Evolutionary conservation across 176 grass and related monocot species (phyloP), one percentile per base, ranked within the genome.

Genomic region (Raddia distichophylla): DNA sequence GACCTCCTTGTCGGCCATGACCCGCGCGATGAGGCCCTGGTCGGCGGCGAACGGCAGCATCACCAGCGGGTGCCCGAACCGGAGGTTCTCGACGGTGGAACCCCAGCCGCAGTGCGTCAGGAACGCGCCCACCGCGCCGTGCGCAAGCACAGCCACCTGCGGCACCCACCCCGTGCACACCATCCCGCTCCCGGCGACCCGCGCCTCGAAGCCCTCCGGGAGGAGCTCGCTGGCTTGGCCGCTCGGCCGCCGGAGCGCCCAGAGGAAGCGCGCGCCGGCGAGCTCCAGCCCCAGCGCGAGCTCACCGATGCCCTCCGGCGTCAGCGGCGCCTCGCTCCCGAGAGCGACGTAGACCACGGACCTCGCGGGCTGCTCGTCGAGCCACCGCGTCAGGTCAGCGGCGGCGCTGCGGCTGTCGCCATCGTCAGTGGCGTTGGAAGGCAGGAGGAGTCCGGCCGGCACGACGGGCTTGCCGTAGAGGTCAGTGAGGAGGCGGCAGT

Each of bases 41-140:
- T 89, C 76, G 53, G 67, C 46, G 15, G 76, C 15, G 15, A 89
- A 74, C 22, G 68, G 82, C 18, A 89, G 49, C 82, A 85, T 27
- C 64, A 68, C 76, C 69, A 85, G 50, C 22, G 45, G 74, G 70
- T 81, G 66, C 42, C 56, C 87, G 13, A n/a, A 62, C 32, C 44
- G 44, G 17, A 75, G 60, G 82, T 77, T 61, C 32, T 85, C 87
- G 11, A 51, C 16, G 9, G 84, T 33, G 20, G 83, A 89, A 50
- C 80, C 84, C 87, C 87, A 89, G 2, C 87, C 83, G 55, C 32
- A 70, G 32, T 86, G 87, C 1, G 76, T 85, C 65, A 86, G 53
- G 69, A 89, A 89, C 62, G 49, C 83, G 40, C 83, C 69, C 0
- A 75, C 20, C 48, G 81, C 80, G 55, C 18, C 35, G 15, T 85